Conservation (phyloP, 73 alveolate genomes). For the Effrenium voratum region DNA sequence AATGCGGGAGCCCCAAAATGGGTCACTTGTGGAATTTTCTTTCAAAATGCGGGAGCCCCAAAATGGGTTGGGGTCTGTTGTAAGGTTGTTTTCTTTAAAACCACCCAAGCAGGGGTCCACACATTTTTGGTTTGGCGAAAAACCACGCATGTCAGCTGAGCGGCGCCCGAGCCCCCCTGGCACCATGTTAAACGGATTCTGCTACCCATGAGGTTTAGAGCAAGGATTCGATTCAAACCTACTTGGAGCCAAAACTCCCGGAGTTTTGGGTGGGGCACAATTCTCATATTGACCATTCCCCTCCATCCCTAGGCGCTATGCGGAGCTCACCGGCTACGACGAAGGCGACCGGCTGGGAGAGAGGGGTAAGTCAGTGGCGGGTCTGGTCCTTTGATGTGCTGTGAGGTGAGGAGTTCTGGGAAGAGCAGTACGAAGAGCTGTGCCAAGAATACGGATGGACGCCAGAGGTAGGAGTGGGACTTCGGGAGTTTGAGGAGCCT, state of each 20-base stretch:
- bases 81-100: too few relatives aligned
- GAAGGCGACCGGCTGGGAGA: constrained; percentile 1
- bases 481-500: background rate
- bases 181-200: too few relatives aligned
- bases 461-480: constrained; percentile 13
- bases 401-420: constrained; percentile 54
- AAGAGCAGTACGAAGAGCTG: constrained; percentile 30
- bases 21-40: too few relatives aligned
- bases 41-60: too few relatives aligned
- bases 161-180: too few relatives aligned
- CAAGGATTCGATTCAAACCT: background rate
- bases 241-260: background rate
- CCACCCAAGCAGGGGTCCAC: too few relatives aligned
- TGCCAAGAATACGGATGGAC: constrained; percentile 35
- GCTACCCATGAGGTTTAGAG: too few relatives aligned
- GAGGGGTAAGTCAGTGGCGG: background rate
- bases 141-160: too few relatives aligned
- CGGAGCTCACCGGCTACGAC: constrained; percentile 70
- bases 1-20: too few relatives aligned
- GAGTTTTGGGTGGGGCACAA: background rate
- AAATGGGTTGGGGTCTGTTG: too few relatives aligned
- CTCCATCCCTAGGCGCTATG: constrained; percentile 35
- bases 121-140: too few relatives aligned
- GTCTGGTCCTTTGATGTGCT: background rate
- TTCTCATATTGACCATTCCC: background rate